phyloP scores from a whole-genome alignment of 2,329 filamentous ascomycete species.

The Pseudogymnoascus sp. region DNA sequence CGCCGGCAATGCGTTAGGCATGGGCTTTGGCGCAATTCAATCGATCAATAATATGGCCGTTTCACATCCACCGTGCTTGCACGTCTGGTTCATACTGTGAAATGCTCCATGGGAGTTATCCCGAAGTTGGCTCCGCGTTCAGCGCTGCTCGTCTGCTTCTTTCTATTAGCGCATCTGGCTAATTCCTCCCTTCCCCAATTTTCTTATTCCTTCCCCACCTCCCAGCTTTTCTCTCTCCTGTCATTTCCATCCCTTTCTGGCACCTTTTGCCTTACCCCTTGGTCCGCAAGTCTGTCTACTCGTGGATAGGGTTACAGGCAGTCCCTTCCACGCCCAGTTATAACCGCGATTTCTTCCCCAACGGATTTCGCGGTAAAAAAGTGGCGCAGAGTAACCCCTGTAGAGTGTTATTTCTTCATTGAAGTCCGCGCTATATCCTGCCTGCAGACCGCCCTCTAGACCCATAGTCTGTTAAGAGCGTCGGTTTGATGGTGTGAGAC shows the following conservation, averaged over 20 bases:
- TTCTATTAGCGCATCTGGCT: not conserved
- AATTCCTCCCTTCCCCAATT: not conserved
- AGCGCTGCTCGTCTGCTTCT: slow-evolving; percentile 12
- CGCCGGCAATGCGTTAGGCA: slow-evolving; percentile 21
- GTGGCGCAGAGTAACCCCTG: slow-evolving; percentile 71
- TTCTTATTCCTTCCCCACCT: not conserved
- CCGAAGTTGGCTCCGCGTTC: slow-evolving; percentile 47
- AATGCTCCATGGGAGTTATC: slow-evolving; percentile 70
- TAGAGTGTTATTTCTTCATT: slow-evolving; percentile 35
- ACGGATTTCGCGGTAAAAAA: slow-evolving; percentile 91
- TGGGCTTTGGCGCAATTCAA: slow-evolving; percentile 31
- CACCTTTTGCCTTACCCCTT: not conserved
- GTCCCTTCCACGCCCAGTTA: slow-evolving; percentile 60
- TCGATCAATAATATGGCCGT: slow-evolving; percentile 55
- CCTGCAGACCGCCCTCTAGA: slow-evolving; percentile 75
- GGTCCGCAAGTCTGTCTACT: not conserved
- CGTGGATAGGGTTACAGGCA: not conserved
- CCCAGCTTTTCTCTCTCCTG: not conserved
- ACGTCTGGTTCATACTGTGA: slow-evolving; percentile 45
- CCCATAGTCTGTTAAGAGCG: slow-evolving; percentile 51
- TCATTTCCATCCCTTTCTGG: not conserved
- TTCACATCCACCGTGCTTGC: slow-evolving; percentile 48
- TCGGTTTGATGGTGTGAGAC: slow-evolving; percentile 84
- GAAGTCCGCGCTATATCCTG: slow-evolving; percentile 48
- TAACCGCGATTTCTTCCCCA: slow-evolving; percentile 70